Conservation (phyloP, 129 eudicot genomes). For the Escallonia rubra region DNA sequence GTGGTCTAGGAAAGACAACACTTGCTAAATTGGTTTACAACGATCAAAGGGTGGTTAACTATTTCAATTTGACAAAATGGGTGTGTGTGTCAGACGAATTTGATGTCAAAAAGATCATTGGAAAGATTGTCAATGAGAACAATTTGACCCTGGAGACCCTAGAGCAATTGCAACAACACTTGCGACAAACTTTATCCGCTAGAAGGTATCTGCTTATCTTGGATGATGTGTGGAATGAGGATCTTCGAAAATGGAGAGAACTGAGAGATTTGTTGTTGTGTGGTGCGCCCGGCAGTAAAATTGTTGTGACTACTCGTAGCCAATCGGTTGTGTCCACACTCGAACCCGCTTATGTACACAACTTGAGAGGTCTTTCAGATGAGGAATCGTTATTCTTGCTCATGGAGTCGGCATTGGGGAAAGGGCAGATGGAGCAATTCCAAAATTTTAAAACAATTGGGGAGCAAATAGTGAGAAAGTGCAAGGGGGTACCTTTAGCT, state of each 20-base stretch:
- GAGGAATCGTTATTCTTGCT: constrained; percentile 13
- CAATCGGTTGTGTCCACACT: neutral
- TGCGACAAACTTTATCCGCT: neutral
- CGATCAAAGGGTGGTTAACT: neutral
- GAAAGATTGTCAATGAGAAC: neutral
- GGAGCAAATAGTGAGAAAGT: constrained; percentile 17
- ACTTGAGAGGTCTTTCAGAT: neutral
- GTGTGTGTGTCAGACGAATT: constrained; percentile 7
- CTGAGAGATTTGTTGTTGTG: neutral
- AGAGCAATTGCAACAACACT: neutral
- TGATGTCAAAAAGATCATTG: neutral
- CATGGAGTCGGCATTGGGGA: neutral
- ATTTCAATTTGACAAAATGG: constrained; percentile 12
- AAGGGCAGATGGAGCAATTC: no score
- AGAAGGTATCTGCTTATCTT: constrained; percentile 17
- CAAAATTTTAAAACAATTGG: constrained; percentile 9
- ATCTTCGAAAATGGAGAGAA: neutral
- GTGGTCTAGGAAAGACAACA: constrained; percentile 20
- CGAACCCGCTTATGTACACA: neutral
- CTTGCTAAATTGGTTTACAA: constrained; percentile 14
- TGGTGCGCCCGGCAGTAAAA: neutral
- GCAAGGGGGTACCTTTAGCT: constrained; percentile 30
- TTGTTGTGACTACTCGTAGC: neutral
- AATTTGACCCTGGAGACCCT: neutral
- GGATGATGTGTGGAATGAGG: constrained; percentile 2